Conservation (phyloP, 768 basidiomycete species). For the Termitomyces sp. region DNA sequence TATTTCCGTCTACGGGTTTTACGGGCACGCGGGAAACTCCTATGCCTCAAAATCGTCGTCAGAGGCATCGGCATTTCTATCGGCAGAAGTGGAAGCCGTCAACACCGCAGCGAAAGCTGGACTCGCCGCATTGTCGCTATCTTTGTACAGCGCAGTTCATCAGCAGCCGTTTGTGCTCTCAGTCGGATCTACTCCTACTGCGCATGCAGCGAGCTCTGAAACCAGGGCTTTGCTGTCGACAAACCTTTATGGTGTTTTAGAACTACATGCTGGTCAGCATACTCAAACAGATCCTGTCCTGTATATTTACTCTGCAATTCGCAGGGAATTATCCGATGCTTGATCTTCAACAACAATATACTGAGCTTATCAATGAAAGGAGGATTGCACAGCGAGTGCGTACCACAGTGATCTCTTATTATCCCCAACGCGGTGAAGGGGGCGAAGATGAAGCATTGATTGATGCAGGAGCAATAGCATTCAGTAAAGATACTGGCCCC, state of each 20-base stretch:
- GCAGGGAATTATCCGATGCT: constrained; percentile 77
- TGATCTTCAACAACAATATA: constrained; percentile 81
- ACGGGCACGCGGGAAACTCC: constrained; percentile 72
- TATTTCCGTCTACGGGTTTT: constrained; percentile 75
- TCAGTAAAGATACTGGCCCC: constrained; percentile 83
- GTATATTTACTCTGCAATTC: not conserved
- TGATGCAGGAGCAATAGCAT: constrained; percentile 80
- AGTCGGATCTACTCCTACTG: constrained; percentile 85
- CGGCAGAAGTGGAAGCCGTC: constrained; percentile 65
- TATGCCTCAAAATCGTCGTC: constrained; percentile 69
- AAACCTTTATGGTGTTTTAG: constrained; percentile 54
- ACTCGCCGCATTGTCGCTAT: constrained; percentile 36
- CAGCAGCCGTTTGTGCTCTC: constrained; percentile 61
- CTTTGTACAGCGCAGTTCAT: constrained; percentile 24
- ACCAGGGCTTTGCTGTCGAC: constrained; percentile 37
- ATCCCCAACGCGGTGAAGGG: constrained; percentile 57
- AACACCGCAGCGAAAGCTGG: constrained; percentile 58
- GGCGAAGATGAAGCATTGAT: constrained; percentile 71
- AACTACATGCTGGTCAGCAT: constrained; percentile 66
- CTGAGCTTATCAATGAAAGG: constrained; percentile 49
- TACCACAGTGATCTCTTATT: constrained; percentile 74
- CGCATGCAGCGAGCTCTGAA: constrained; percentile 64
- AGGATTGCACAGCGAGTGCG: constrained; percentile 64
- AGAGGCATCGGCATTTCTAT: constrained; percentile 61
- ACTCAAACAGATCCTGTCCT: not conserved